Evolutionary conservation across 2,329 filamentous ascomycete genomes (phyloP), one percentile per base, ranked within the genome.

Genomic region (Scleromitrula shiraiana): DNA sequence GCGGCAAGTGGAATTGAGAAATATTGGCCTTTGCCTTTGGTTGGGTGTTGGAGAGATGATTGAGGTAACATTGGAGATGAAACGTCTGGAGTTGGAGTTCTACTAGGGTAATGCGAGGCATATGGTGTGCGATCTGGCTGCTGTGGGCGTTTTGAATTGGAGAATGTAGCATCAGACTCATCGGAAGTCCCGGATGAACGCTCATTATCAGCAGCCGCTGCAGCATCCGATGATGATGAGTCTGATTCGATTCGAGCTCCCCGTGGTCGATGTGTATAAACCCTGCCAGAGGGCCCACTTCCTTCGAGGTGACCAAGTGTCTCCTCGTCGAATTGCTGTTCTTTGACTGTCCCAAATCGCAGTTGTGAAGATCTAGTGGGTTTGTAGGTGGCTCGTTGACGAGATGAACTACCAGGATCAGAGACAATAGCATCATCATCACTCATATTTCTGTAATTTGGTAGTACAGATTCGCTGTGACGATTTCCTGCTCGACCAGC

Each of bases 321-420:
- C 35, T 59, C 52, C 39, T 59, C 54, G 36, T 62, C 51, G 27
- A 51, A 59, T 30, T 56, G 37, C 27, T 46, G 46, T 8, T 50
- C 56, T 15, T 57, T 58, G 51, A 59, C 50, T 36, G 57, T 62
- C 29, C 55, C 60, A 42, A 59, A 63, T 14, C 63, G 60, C 33
- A 65, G 51, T 17, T 63, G 59, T 6, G 64, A 67, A 14, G 62
- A 61, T 38, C 53, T 62, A 39, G 54, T 57, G 38, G 64, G 64
- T 49, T 65, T 59, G 40, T 67, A 67, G 15, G 58, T 58, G 22
- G 44, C 38, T 22, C 43, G 54, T 26, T 46, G 41, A 12, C 48
- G 55, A 17, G 51, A 50, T n/a, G 27, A 37, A 15, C 29, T 29
- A 30, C 32, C 33, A 30, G 26, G 27, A 14, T 47, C 42, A 5